Evolutionary conservation across 129 eudicot genomes (phyloP).

Genomic region (Scalesia atractyloides): DNA sequence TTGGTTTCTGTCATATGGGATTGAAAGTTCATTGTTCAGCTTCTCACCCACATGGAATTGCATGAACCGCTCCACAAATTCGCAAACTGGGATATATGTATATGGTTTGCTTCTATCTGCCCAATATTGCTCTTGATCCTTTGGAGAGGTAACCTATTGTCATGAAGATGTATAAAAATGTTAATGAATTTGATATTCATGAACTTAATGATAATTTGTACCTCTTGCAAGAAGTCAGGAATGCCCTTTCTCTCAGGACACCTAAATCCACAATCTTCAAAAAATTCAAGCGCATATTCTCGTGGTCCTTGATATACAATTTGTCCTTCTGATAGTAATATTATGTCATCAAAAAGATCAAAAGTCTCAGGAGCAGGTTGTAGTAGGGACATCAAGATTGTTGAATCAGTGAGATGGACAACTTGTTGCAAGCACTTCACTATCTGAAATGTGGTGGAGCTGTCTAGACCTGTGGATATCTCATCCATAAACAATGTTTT

Average conservation of each 20-base stretch:
- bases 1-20: constrained; percentile 57
- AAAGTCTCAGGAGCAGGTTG: constrained; percentile 96
- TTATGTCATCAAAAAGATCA: constrained; percentile 75
- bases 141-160: constrained; percentile 76
- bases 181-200: not conserved
- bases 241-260: constrained; percentile 85
- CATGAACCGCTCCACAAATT: constrained; percentile 54
- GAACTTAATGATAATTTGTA: constrained; percentile 19
- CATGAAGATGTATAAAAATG: not conserved
- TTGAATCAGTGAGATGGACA: constrained; percentile 66
- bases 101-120: constrained; percentile 53
- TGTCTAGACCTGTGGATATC: constrained; percentile 90
- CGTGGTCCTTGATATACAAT: constrained; percentile 87
- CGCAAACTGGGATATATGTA: constrained; percentile 52
- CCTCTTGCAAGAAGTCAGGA: constrained; percentile 95
- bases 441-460: constrained; percentile 87
- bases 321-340: constrained; percentile 80
- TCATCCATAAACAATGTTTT: constrained; percentile 87
- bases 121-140: constrained; percentile 92
- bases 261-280: constrained; percentile 71
- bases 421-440: constrained; percentile 89
- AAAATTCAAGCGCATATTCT: constrained; percentile 66
- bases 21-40: constrained; percentile 52
- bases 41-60: constrained; percentile 59
- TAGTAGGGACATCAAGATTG: constrained; percentile 77